Base-by-base conservation (phyloP, 768 basidiomycete species). In the Podaxis sp. region DNA sequence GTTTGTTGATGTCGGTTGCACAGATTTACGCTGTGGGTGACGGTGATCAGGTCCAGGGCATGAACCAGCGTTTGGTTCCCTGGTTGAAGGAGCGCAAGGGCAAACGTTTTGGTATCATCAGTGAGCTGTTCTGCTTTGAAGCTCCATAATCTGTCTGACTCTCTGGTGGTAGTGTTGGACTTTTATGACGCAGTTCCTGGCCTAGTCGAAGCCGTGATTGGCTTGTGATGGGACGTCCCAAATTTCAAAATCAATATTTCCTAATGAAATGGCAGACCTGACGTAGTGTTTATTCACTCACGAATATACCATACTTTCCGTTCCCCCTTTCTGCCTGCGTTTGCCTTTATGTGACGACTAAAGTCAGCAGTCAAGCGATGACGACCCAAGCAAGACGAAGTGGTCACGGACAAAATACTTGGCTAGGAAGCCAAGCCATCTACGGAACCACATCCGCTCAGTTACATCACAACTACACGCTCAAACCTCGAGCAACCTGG, bases 151-250 rank as follows among this genome's bases (percentile, higher is more conserved):
- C 18, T 25, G 50, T 44, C 42, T 44, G 42, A 48, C 27, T 27
- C 32, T 32, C 32, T 7, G 32, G 7, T 3, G 9, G 2, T 48
- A 82, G 80, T 82, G 75, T 70, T 80, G 38, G 80, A 81, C 65
- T 82, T 82, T 62, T 82, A 78, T 63, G 74, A 79, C 60, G 71
- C 70, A 36, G 73, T 77, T 21, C 79, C 79, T 18, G 79, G 78
- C 2, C 70, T 82, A 4, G 72, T 82, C 10, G 78, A 80, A 63
- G 79, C 79, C 11, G 72, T 74, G 9, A 77, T 81, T 36, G 78
- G 78, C 3, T 58, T 78, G 9, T 72, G 52, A 62, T 27, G 57
- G 9, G 32, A 2, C 13, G 36, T 44, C 40, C 23, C 2, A 16
- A 23, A 28, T 46, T 13, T 48, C 47, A 23, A 11, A 27, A 23